Evolutionary conservation across 495 filamentous ascomycete genomes (phyloP), one percentile per base, ranked within the genome.

Genomic region (Penicillium daleae): DNA sequence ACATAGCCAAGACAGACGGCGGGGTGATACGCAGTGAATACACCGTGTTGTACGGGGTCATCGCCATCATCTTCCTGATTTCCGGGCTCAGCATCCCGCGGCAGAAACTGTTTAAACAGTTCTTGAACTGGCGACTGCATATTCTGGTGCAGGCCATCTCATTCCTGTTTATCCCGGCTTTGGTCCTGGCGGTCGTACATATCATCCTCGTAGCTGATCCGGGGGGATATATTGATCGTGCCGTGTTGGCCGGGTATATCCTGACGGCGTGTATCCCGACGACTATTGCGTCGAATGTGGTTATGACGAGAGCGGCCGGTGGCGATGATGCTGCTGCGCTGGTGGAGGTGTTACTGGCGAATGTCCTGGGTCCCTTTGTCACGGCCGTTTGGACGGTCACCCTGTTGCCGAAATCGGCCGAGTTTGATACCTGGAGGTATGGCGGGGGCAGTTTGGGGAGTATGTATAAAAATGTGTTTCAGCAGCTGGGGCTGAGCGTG

Each of bases 251-350:
- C 3, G 83, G 82, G 21, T 84, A 85, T 69, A 76, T 85, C 15
- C 76, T 83, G 27, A 78, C 81, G 13, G 74, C 80, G n/a, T 85
- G 82, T 65, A 83, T 84, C n/a, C 83, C 82, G 10, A 86, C 83
- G 7, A 86, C 82, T 6, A 82, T 86, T 57, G 83, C 83, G 6
- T 85, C 82, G 59, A 86, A 86, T 69, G 82, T 86, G 35, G 82
- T 86, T 5, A 86, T 85, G 82, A 85, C 82, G 33, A 73, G 80
- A 26, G 75, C 80, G 17, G 79, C 82, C 6, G 82, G 83, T 5
- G 82, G 83, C 6, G 83, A 85, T 59, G 83, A 86, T 66, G 82
- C 82, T 13, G 82, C 82, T 3, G 82, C 83, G 26, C 67, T 84
- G 26, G 82, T 83, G 22, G 82, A 84, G 66, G 83, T 86, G 1